These are phyloP conservation scores for Chrysochromulina tobinii DNA, from an alignment of 78 protist species.

Conservation along the genomic window DNA sequence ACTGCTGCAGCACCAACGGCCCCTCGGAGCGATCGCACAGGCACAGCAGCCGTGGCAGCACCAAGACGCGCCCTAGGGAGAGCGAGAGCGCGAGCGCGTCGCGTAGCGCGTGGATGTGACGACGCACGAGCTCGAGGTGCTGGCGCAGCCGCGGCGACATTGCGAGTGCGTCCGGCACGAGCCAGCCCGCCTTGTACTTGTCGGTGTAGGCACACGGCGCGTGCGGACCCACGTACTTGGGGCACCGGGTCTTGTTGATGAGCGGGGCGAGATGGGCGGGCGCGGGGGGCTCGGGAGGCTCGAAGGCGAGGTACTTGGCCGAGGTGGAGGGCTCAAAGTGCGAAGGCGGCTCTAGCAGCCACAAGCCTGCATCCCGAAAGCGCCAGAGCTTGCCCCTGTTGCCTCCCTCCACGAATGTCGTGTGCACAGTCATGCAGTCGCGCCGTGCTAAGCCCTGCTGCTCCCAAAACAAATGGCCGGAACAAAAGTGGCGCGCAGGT, in stretches of 20 bases:
- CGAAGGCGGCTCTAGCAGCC: not conserved
- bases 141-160: not conserved
- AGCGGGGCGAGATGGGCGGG: not conserved
- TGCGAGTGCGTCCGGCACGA: not conserved
- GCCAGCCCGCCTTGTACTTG: constrained; percentile 14
- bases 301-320: not conserved
- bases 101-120: not conserved
- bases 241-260: too few species aligned
- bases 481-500: not conserved
- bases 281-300: not conserved
- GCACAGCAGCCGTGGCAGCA: not conserved
- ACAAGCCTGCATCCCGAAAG: not conserved
- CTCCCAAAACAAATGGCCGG: not conserved
- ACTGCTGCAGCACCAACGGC: not conserved
- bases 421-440: not conserved
- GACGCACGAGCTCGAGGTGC: constrained; percentile 2
- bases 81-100: not conserved
- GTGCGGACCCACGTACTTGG: too few species aligned
- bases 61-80: not conserved
- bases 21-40: constrained; percentile 10
- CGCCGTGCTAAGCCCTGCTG: not conserved
- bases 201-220: not conserved
- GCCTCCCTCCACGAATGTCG: not conserved
- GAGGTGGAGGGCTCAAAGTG: not conserved
- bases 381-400: not conserved